Evolutionary conservation across 2,329 filamentous ascomycete species (phyloP).

Genomic region (Monilinia polystroma): DNA sequence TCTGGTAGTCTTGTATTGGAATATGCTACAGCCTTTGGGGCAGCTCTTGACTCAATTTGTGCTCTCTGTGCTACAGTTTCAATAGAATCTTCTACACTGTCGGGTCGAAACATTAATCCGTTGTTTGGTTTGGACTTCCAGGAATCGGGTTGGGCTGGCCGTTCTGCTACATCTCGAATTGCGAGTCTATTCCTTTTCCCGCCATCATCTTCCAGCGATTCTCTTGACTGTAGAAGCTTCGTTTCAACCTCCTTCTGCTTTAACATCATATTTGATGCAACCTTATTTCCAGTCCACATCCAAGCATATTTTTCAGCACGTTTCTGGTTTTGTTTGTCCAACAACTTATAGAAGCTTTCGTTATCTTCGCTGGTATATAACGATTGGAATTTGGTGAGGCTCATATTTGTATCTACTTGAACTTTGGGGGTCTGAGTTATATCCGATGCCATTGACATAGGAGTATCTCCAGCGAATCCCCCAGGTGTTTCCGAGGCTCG

Average conservation of each 20-base stretch:
- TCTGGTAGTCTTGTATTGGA: constrained; percentile 77
- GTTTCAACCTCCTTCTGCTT: constrained; percentile 63
- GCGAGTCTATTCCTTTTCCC: constrained; percentile 56
- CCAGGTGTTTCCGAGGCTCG: constrained; percentile 57
- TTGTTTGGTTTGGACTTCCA: constrained; percentile 79
- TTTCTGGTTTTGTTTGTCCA: constrained; percentile 88
- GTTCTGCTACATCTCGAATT: constrained; percentile 65
- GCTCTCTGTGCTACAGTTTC: constrained; percentile 66
- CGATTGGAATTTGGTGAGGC: constrained; percentile 79
- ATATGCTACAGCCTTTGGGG: constrained; percentile 75
- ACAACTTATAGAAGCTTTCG: constrained; percentile 88
- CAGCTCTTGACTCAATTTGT: constrained; percentile 69
- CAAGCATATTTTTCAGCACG: constrained; percentile 81
- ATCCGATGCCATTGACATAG: constrained; percentile 55
- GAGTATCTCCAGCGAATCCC: constrained; percentile 71
- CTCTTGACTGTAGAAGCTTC: constrained; percentile 48
- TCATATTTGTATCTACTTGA: constrained; percentile 72
- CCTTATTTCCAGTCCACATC: constrained; percentile 80
- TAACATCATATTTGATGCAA: constrained; percentile 76
- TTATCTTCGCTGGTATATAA: constrained; percentile 98
- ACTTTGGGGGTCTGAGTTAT: constrained; percentile 43
- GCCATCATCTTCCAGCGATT: constrained; percentile 55
- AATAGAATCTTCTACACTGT: constrained; percentile 58
- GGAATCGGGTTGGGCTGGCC: constrained; percentile 72
- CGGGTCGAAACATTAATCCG: constrained; percentile 79